These are phyloP conservation scores for Aspergillus calidoustus DNA, from an alignment of 2,329 filamentous ascomycete genomes.

Conservation along the genomic window DNA sequence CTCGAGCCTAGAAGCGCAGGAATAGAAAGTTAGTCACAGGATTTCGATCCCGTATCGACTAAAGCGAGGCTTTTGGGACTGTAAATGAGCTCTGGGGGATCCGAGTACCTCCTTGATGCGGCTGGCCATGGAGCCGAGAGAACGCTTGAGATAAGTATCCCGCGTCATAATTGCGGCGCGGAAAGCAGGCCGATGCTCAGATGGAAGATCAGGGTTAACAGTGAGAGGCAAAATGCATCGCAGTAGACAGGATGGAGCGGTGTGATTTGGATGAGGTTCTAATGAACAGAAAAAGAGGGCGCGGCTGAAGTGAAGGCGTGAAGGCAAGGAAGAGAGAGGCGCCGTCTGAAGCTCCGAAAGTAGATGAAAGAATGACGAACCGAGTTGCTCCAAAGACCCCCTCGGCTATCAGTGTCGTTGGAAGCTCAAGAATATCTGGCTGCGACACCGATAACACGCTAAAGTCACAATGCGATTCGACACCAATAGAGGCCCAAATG, in stretches of 20 bases:
- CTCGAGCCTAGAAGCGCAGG: slow-evolving; percentile 68
- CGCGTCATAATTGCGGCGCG: slow-evolving; percentile 40
- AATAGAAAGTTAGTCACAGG: slow-evolving; percentile 17
- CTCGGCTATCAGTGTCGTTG: slow-evolving; percentile 3
- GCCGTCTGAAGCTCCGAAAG: slow-evolving; percentile 14
- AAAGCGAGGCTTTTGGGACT: background rate
- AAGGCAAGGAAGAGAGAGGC: slow-evolving; percentile 18
- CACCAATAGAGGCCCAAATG: background rate
- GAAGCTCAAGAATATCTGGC: background rate
- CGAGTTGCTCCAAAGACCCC: slow-evolving; percentile 10
- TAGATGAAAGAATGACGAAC: slow-evolving; percentile 19
- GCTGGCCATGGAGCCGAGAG: slow-evolving; percentile 46
- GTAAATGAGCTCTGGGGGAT: background rate
- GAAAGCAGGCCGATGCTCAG: slow-evolving; percentile 8
- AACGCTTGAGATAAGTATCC: slow-evolving; percentile 49
- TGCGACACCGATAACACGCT: background rate
- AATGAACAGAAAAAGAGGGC: slow-evolving; percentile 8
- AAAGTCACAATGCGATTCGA: background rate
- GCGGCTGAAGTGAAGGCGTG: slow-evolving; percentile 14
- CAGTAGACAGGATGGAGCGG: slow-evolving; percentile 9
- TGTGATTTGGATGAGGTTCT: slow-evolving; percentile 1
- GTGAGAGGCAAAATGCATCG: slow-evolving; percentile 20
- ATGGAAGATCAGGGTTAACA: background rate
- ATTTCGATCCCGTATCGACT: slow-evolving; percentile 15
- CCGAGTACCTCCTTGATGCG: slow-evolving; percentile 45